Evolutionary conservation across 345 rosid species (phyloP).

Genomic region (Hibiscus syriacus): DNA sequence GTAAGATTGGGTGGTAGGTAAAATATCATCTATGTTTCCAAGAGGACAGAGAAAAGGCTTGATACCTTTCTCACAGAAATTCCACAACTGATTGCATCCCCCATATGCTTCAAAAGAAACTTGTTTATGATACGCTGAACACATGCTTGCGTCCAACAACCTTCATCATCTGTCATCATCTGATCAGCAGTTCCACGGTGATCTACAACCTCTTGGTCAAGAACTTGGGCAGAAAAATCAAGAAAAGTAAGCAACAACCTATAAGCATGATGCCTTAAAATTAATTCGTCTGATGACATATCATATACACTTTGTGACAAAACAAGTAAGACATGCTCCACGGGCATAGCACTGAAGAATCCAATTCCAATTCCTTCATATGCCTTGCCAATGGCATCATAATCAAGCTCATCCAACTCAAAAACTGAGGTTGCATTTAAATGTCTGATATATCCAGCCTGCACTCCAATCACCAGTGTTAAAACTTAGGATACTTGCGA

Average conservation of each 20-base stretch:
- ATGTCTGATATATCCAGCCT: constrained; percentile 58
- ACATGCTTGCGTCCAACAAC: constrained; percentile 49
- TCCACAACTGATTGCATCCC: constrained; percentile 54
- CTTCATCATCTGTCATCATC: constrained; percentile 24
- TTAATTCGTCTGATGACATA: constrained; percentile 66
- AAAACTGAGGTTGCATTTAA: constrained; percentile 64
- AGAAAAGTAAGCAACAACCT: constrained; percentile 60
- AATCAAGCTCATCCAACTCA: constrained; percentile 83
- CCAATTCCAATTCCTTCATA: constrained; percentile 50
- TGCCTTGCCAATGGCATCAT: constrained; percentile 53
- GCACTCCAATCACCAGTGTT: constrained; percentile 22
- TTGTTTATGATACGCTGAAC: constrained; percentile 43
- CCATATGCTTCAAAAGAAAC: constrained; percentile 64
- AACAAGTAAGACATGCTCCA: constrained; percentile 53
- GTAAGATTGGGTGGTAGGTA: not conserved
- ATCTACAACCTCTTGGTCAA: constrained; percentile 28
- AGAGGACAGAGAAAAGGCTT: not conserved
- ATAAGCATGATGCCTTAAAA: constrained; percentile 71
- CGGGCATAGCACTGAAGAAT: constrained; percentile 40
- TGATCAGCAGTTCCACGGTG: constrained; percentile 21
- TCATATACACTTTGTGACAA: constrained; percentile 73
- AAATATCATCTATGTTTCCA: not conserved
- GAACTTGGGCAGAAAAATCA: constrained; percentile 54
- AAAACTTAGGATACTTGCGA: constrained; percentile 6
- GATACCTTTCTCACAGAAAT: constrained; percentile 58